Percentiles rank a stretch among this genome's conserved stretches.
Evolutionary conservation across 305 asterid genomes (phyloP).

Genomic region (Solanum chacoense): DNA sequence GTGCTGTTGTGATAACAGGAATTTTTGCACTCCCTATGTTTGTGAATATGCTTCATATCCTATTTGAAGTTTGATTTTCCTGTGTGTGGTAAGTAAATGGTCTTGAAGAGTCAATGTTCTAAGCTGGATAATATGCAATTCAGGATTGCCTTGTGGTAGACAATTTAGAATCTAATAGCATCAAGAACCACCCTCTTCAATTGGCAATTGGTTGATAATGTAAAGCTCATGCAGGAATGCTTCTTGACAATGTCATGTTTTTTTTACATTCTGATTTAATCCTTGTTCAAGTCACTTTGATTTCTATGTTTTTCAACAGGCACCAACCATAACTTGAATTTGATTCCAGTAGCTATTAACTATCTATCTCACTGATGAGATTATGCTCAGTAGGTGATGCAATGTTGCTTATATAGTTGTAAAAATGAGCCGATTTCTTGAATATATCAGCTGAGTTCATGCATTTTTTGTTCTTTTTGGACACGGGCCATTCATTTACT

Average conservation of each 20-base stretch:
- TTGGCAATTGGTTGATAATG: background rate
- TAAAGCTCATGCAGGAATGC: background rate
- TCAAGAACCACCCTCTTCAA: background rate
- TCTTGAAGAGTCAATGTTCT: background rate
- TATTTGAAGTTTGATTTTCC: background rate
- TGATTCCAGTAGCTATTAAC: background rate
- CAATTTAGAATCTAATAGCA: background rate
- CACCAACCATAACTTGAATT: background rate
- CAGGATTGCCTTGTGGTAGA: background rate
- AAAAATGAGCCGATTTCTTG: background rate
- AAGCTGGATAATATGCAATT: background rate
- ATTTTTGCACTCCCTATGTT: conserved; percentile 8
- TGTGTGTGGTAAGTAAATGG: background rate
- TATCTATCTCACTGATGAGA: background rate
- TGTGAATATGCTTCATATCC: conserved; percentile 21
- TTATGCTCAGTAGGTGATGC: background rate
- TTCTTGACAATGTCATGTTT: background rate
- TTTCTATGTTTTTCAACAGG: background rate
- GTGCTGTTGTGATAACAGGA: background rate
- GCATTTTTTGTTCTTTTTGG: background rate
- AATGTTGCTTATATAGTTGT: background rate
- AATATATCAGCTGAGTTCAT: background rate
- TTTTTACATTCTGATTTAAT: background rate
- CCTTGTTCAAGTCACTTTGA: background rate
- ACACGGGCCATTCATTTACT: background rate